Conservation (phyloP, 139 green algal species). For the Chlamydomonas urium region DNA sequence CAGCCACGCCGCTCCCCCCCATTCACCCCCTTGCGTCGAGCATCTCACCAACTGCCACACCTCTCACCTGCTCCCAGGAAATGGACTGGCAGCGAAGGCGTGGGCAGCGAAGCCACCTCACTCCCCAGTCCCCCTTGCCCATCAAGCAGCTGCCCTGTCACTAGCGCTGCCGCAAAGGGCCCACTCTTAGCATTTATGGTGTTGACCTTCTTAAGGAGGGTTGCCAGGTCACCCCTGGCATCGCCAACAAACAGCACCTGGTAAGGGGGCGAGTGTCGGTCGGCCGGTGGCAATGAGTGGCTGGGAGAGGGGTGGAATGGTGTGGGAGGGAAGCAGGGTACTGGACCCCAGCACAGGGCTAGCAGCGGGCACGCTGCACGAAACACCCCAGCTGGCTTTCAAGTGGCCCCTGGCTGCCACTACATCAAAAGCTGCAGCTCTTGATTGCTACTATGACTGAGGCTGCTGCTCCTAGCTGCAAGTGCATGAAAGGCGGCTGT, state of each 20-base stretch:
- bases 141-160: background rate
- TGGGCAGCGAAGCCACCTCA: background rate
- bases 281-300: too few species aligned
- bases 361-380: too few species aligned
- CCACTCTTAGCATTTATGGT: conserved; percentile 35
- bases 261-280: conserved; percentile 1
- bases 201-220: conserved; percentile 34
- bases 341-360: too few species aligned
- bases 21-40: background rate
- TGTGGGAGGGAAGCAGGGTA: too few species aligned
- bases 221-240: conserved; percentile 22
- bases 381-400: too few species aligned
- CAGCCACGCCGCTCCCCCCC: background rate
- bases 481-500: too few species aligned
- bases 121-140: background rate
- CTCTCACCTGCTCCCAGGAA: conserved; percentile 12
- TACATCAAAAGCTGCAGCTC: too few species aligned
- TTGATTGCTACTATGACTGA: too few species aligned
- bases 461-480: too few species aligned
- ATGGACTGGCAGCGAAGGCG: background rate
- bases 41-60: background rate
- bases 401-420: too few species aligned
- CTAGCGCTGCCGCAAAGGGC: conserved; percentile 7
- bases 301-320: too few species aligned
- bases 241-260: conserved; percentile 35